phyloP scores from a whole-genome alignment of 352 stramenopile species.

The Pythium sukuiense region DNA sequence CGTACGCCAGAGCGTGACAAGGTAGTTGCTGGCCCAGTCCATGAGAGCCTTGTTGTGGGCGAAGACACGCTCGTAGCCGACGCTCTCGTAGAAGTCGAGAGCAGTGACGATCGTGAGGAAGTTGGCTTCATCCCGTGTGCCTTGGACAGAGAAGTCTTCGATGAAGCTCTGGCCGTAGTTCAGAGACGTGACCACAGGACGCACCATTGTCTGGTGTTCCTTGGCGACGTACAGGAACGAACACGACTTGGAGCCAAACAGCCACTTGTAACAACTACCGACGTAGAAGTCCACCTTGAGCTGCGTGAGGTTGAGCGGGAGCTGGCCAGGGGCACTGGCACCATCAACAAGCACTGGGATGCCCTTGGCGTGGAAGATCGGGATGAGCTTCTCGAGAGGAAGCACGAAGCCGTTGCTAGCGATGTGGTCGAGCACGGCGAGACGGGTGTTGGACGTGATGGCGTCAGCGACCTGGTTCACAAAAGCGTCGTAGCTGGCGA shows the following conservation, averaged over 20 bases:
- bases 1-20: conserved; percentile 74
- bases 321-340: conserved; percentile 70
- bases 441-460: conserved; percentile 81
- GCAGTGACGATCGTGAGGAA: conserved; percentile 82
- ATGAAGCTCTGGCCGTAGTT: conserved; percentile 80
- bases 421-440: conserved; percentile 86
- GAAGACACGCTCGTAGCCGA: conserved; percentile 70
- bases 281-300: conserved; percentile 84
- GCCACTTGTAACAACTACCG: conserved; percentile 82
- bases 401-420: conserved; percentile 76
- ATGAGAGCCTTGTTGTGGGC: conserved; percentile 85
- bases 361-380: conserved; percentile 71
- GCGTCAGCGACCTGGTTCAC: conserved; percentile 68
- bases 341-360: conserved; percentile 83
- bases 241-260: conserved; percentile 85
- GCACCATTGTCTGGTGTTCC: conserved; percentile 67
- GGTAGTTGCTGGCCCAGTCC: conserved; percentile 76
- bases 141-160: conserved; percentile 84
- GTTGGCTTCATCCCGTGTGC: conserved; percentile 80
- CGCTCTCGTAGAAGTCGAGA: conserved; percentile 82
- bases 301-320: conserved; percentile 66
- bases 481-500: conserved; percentile 67
- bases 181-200: conserved; percentile 79
- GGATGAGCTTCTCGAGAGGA: conserved; percentile 81
- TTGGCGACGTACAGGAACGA: conserved; percentile 86